Evolutionary conservation across 768 basidiomycete species (phyloP).

Genomic region (Boletus rex-veris): DNA sequence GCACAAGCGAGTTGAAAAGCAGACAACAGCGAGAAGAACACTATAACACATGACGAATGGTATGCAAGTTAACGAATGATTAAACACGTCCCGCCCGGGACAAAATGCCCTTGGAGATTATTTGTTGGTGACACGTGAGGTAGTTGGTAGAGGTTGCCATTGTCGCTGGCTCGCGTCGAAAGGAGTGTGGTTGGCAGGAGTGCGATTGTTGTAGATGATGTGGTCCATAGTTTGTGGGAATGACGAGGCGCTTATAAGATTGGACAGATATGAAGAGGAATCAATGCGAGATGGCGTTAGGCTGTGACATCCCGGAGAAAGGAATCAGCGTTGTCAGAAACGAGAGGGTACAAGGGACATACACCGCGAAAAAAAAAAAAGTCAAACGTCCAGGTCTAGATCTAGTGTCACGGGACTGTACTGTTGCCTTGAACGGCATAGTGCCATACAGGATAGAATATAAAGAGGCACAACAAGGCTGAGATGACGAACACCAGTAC

Average conservation of each 20-base stretch:
- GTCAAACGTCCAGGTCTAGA: background rate
- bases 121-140: slow-evolving; percentile 9
- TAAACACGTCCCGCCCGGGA: background rate
- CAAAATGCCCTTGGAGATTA: slow-evolving; percentile 7
- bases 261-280: slow-evolving; percentile 1
- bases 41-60: background rate
- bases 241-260: background rate
- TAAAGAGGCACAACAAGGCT: slow-evolving; percentile 69
- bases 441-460: slow-evolving; percentile 72
- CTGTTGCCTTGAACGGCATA: slow-evolving; percentile 1
- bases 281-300: slow-evolving; percentile 2
- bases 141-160: background rate
- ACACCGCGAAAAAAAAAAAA: slow-evolving; percentile 1
- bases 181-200: background rate
- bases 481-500: slow-evolving; percentile 61
- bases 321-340: background rate
- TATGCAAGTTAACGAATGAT: background rate
- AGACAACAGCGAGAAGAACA: background rate
- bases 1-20: background rate
- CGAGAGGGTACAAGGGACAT: background rate
- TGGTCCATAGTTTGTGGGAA: background rate
- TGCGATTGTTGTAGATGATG: background rate
- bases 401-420: slow-evolving; percentile 4
- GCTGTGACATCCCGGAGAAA: background rate
- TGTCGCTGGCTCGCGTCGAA: background rate